phyloP scores from a whole-genome alignment of 1,284 basidiomycete genomes.

The Sporisorium scitamineum region DNA sequence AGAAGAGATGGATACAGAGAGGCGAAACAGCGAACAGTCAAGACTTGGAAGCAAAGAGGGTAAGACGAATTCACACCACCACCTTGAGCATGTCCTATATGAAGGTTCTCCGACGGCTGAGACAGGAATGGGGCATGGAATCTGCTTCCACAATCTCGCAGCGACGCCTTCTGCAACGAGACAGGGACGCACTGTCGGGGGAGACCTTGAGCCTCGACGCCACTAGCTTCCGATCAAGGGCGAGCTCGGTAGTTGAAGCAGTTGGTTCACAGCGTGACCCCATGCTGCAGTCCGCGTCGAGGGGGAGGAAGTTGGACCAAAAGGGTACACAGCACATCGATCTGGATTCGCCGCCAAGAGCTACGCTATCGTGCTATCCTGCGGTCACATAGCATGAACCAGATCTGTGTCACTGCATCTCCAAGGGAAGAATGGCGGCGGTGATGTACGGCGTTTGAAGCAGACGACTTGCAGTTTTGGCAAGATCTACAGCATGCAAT shows the following conservation, averaged over 20 bases:
- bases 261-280: too few relatives aligned
- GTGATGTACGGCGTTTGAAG: constrained; percentile 11
- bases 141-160: neutral
- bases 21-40: neutral
- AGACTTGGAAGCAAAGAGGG: neutral
- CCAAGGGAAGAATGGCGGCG: neutral
- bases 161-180: neutral
- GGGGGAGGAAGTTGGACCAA: neutral
- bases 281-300: too few relatives aligned
- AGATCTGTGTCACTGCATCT: neutral
- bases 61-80: neutral
- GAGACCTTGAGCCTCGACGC: neutral
- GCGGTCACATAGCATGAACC: neutral
- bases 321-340: neutral
- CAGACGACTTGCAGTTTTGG: constrained; percentile 12
- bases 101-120: neutral
- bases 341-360: neutral
- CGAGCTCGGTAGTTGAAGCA: neutral
- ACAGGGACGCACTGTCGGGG: neutral
- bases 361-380: neutral
- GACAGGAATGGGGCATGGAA: neutral
- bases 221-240: neutral
- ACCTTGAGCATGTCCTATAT: neutral
- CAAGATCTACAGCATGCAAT: constrained; percentile 14
- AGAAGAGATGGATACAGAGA: neutral